Base-by-base conservation (phyloP, 169 alveolate species). In the Eimeria maxima region DNA sequence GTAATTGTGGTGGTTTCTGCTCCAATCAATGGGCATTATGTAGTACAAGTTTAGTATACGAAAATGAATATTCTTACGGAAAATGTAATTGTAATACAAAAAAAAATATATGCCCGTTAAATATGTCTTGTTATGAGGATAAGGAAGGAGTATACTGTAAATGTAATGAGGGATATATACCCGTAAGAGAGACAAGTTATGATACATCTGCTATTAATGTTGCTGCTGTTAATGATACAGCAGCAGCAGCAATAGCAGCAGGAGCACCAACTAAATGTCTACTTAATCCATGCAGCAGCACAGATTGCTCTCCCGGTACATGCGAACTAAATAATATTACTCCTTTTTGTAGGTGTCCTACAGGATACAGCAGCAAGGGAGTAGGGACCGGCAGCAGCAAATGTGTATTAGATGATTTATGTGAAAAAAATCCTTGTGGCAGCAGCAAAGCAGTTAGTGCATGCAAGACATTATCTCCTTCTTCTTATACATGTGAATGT, bases 1-100 rank as follows among this genome's bases (percentile, higher is more conserved):
- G 89, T 24, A 6, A 29, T 16, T 91, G 95, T 76, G 95, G 95
- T 16, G 50, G 83, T 16, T 91, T 57, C 42, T 90, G 95, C 88
- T 22, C 27, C 42, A 38, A 33, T 86, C 47, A 10, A 65, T 90
- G 95, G 95, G 87, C 88, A 13, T 38, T 90, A 55, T 90, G 95
- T 53, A 90, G 95, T 50, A 38, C 63, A 3, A 0, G 18, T 13
- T 6, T 29, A 47, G 47, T 91, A 20, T 91, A 91, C 65, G 78
- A 74, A 38, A n/a, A 2, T 3, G 78, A 73, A 74, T 91, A 57
- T 45, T 73, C 90, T 38, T 91, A 91, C 50, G 90, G 90, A 29
- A 29, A 42, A 0, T 91, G 95, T 78, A 76, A 29, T n/a, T 76
- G 95, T 33, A 38, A n/a, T 14, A 7, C 18, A 14, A 45, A 71